Percentiles rank a stretch among this genome's conserved stretches.
Evolutionary conservation across 2,329 filamentous ascomycete species (phyloP).

Genomic region (Aspergillus latus): DNA sequence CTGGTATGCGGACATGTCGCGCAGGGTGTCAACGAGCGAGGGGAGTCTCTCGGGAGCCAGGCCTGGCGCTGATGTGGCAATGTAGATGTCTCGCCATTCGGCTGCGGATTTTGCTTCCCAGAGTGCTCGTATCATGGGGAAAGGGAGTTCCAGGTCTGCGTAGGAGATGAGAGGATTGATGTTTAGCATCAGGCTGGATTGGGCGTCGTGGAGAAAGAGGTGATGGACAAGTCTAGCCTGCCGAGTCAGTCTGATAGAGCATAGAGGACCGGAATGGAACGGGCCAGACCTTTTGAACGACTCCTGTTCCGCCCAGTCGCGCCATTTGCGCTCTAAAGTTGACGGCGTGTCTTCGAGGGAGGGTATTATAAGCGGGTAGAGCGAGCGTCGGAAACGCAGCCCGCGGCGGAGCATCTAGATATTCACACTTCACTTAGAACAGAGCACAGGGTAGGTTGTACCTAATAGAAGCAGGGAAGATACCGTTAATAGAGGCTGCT

Average conservation of each 20-base stretch:
- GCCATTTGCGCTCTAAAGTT: slow-evolving; percentile 64
- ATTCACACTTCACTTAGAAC: not conserved
- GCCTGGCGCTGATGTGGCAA: slow-evolving; percentile 36
- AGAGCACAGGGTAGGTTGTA: no score
- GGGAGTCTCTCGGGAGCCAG: slow-evolving; percentile 34
- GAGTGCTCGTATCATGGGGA: slow-evolving; percentile 61
- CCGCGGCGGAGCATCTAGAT: slow-evolving; percentile 54
- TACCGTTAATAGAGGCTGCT: slow-evolving; percentile 53
- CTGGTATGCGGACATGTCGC: slow-evolving; percentile 56
- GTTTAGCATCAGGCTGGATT: slow-evolving; percentile 66
- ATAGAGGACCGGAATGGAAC: not conserved
- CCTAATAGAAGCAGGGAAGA: not conserved
- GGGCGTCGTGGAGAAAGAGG: slow-evolving; percentile 64
- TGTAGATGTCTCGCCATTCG: slow-evolving; percentile 64
- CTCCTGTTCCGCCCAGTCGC: slow-evolving; percentile 62
- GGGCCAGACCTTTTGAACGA: slow-evolving; percentile 60
- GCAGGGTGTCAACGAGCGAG: slow-evolving; percentile 51
- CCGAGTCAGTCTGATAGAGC: not conserved
- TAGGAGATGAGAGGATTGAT: slow-evolving; percentile 67
- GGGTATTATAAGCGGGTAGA: slow-evolving; percentile 54
- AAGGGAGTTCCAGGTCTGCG: slow-evolving; percentile 64
- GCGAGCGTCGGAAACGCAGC: slow-evolving; percentile 59
- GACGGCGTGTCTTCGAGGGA: slow-evolving; percentile 57
- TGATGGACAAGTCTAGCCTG: slow-evolving; percentile 58
- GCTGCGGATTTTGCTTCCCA: slow-evolving; percentile 65